Evolutionary conservation across 352 stramenopile genomes (phyloP), one percentile per base, ranked within the genome.

Genomic region (Phytophthora hibernalis): DNA sequence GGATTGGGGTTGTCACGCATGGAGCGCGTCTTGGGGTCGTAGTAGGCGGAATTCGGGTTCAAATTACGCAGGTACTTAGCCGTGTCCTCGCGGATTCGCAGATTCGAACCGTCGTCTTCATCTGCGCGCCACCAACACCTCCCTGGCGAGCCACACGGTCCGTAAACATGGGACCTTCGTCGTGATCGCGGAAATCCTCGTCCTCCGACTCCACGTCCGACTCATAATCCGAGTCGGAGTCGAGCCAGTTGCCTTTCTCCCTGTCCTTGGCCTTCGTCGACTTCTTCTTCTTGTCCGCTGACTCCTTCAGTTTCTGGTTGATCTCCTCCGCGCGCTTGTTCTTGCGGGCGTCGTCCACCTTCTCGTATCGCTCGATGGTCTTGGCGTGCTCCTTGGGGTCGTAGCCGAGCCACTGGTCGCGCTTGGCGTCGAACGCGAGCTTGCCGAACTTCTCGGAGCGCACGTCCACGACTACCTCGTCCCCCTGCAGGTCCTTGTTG

Each of bases 31-130:
- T 99, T 99, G 1, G 98, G 97, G 89, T 99, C 97, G 79, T 99
- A 99, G 77, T 99, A 99, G 5, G 98, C 97, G 48, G 93, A 98
- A 71, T 99, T 98, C 9, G 96, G 88, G 80, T 99, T 97, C 20
- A 99, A 81, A 65, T 99, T 99, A 24, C 96, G 85, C 53, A 99
- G 68, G 70, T 99, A 99, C 74, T 99, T 99, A 60, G 98, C 97
- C 42, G 97, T 99, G 75, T 99, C 98, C 77, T 99, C 98, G 55
- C 98, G 94, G 71, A 99, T 99, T 20, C 98, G 93, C 35, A 99
- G 79, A 73, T 99, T 99, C 97, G 91, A 37, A 99, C 96, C 5
- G 82, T 96, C 2, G 97, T 97, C 82, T 98, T 99, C 97, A 99
- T 99, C 83, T 99, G 93, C 22, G 96, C 96, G n/a, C 96, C 97